Base-by-base conservation (phyloP, 306 rosid species). In the Abrus precatorius region DNA sequence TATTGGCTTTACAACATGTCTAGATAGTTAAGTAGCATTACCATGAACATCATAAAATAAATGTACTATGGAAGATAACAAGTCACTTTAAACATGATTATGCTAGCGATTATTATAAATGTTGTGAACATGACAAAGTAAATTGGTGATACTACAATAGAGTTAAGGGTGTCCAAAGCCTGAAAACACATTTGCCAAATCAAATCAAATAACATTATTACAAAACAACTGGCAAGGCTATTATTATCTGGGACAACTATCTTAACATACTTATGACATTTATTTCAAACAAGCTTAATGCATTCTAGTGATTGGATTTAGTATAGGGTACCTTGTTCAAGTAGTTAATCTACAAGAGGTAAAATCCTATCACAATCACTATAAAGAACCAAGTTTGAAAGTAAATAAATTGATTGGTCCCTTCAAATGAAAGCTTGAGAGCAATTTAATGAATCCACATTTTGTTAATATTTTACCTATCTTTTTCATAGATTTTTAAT, bases 71-170 rank as follows among this genome's bases (percentile, higher is more conserved):
- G 9, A 84, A 61, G 32, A 6, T 69, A 9, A 45, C 50, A 43
- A 62, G 5, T 86, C 77, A 92, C 95, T 95, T 94, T 94, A 77
- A 88, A 92, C 93, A 92, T 90, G 85, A 95, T 95, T 78, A 85
- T 67, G 54, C 98, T 95, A 76, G 97, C 98, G 1, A 95, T 36
- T 77, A 95, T 92, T 75, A 97, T 95, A 61, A 92, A 85, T 50
- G 92, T 29, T 57, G 98, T 92, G 43, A 95, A 95, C 94, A 87
- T 85, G 53, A 93, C 98, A 34, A 88, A 95, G 92, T 95, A 92
- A 53, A 92, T 97, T 4, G 98, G 98, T 34, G 98, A 90, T 61
- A 95, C 69, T 1, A 95, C 97, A 34, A 92, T 92, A 12, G 98
- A 87, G 88, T 91, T 92, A 64, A 87, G 91, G 54, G 89, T 85